Percentiles rank a stretch among this genome's conserved stretches.
These are phyloP conservation scores for Zizania palustris DNA, from an alignment of 202 grass and related monocot species.

Conservation along the genomic window DNA sequence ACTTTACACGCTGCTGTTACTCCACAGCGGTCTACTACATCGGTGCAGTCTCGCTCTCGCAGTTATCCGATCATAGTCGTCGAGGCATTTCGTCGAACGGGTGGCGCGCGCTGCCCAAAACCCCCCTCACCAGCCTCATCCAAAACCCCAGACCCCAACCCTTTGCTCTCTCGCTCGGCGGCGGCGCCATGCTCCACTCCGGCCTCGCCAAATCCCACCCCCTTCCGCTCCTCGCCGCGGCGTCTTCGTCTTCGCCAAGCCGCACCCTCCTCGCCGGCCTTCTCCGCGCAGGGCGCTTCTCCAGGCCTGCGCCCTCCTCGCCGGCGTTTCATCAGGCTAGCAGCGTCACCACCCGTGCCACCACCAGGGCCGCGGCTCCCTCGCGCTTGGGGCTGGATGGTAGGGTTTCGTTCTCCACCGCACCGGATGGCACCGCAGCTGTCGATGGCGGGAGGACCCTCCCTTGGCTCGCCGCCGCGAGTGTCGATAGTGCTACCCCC, in stretches of 20 bases:
- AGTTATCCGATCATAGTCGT: conserved; percentile 23
- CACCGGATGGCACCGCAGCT: conserved; percentile 27
- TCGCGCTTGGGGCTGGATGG: conserved; percentile 1
- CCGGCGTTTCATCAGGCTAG: conserved; percentile 22
- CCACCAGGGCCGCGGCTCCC: neutral
- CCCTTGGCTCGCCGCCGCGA: conserved; percentile 50
- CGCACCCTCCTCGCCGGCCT: conserved; percentile 46
- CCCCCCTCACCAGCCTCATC: conserved; percentile 19
- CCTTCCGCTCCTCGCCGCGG: conserved; percentile 52
- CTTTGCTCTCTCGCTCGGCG: conserved; percentile 21
- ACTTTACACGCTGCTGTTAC: no score
- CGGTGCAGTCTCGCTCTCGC: conserved; percentile 16
- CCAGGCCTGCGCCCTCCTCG: conserved; percentile 37
- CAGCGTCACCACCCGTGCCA: conserved; percentile 14
- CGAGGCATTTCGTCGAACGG: conserved; percentile 54
- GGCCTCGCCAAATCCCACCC: conserved; percentile 64
- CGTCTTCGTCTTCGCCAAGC: conserved; percentile 44
- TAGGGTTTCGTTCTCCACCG: conserved; percentile 60
- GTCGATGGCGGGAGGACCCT: conserved; percentile 42
- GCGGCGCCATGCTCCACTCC: conserved; percentile 61
- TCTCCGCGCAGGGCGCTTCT: conserved; percentile 45
- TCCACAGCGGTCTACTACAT: no score
- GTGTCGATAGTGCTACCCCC: conserved; percentile 17
- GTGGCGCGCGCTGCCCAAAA: conserved; percentile 33
- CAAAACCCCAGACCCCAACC: conserved; percentile 13